Evolutionary conservation across 225 moss, liverwort and hornwort species (phyloP), one percentile per base, ranked within the genome.

Genomic region (Anthoceros angustus): DNA sequence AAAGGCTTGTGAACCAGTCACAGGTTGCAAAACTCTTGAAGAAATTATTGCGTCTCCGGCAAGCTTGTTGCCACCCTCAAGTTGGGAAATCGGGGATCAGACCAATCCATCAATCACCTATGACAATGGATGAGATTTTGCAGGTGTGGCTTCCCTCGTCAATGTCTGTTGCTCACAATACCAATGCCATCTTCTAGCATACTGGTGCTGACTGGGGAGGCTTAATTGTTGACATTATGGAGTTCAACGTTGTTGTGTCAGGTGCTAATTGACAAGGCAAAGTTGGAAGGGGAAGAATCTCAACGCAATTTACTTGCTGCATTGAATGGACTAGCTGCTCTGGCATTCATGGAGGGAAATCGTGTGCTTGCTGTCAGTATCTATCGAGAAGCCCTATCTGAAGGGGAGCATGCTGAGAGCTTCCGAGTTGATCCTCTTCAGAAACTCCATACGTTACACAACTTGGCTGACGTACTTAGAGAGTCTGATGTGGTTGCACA

Each of bases 51-150:
- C 82, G 81, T 63, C 85, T 95, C 23, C 86, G 95, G 75, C 95
- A 95, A 78, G 91, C 88, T 42, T 95, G 95, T 74, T 85, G 92
- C 74, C 95, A 95, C 72, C 95, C 95, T 67, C 95, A 95, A 91
- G 95, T 95, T 69, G 95, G 95, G 11, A 88, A 86, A 69, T 79
- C 86, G 69, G 94, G 94, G 72, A 91, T 94, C 65, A 80, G 94
- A 42, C 78, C 95, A 10, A 70, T 95, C 70, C 91, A 90, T 62
- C 78, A 78, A 66, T 73, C 78, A 66, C 95, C 95, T 20, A 91
- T 95, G 95, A 95, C 91, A 9, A 95, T 95, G 95, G 88, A 91
- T 77, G 88, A 86, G 76, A 95, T 91, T 39, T 75, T 95, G 49
- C 82, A 91, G 88, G 94, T 86, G 68, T 71, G 75, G 8, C 64